These are phyloP conservation scores for Apophysomyces ossiformis DNA, from an alignment of 371 early-diverging fungal species.

Conservation along the genomic window DNA sequence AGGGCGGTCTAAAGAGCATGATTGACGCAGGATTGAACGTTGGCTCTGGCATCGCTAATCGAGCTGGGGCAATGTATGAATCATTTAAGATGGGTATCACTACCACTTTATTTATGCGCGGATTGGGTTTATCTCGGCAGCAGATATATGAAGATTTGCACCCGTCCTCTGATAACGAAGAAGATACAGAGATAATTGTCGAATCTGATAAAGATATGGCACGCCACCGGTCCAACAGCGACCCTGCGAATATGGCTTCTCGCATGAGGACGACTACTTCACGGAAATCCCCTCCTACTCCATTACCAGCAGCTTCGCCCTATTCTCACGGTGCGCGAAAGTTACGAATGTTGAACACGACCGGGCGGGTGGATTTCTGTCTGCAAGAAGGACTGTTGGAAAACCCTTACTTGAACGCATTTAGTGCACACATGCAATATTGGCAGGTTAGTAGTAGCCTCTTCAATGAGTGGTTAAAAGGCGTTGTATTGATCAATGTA, in stretches of 20 bases:
- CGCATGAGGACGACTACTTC: constrained; percentile 10
- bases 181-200: constrained; percentile 26
- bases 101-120: constrained; percentile 58
- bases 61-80: constrained; percentile 73
- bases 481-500: neutral
- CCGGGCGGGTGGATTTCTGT: constrained; percentile 78
- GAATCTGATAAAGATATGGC: constrained; percentile 21
- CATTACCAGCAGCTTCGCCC: constrained; percentile 23
- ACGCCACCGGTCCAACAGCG: constrained; percentile 40
- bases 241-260: constrained; percentile 24
- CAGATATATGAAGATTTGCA: constrained; percentile 49
- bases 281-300: constrained; percentile 31
- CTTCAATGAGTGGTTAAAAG: neutral
- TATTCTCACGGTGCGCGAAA: constrained; percentile 50
- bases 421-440: constrained; percentile 80
- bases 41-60: constrained; percentile 69
- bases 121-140: constrained; percentile 50
- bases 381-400: constrained; percentile 82
- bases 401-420: constrained; percentile 76
- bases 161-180: constrained; percentile 20
- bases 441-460: constrained; percentile 54
- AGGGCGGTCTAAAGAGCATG: constrained; percentile 80
- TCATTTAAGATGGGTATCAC: constrained; percentile 65
- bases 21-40: constrained; percentile 67
- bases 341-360: constrained; percentile 64